Evolutionary conservation across 805 yeast species (phyloP), one percentile per base, ranked within the genome.

Genomic region (Wickerhamiella nectarea): DNA sequence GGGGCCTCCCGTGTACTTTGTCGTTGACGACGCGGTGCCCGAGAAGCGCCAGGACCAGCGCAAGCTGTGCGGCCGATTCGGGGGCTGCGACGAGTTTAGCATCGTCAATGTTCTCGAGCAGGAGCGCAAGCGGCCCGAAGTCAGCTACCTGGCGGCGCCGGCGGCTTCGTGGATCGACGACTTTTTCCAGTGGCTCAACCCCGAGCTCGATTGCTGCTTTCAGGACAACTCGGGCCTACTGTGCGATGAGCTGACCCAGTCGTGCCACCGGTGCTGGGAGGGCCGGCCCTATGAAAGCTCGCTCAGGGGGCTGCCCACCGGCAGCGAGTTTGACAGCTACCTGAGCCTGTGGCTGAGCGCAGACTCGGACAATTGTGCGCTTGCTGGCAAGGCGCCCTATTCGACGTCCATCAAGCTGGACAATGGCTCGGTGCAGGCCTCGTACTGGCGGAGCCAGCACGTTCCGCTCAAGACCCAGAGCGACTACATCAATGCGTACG

Each of bases 361-460:
- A 1, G 54, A 52, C 38, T 82, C 84, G 20, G 91, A 82, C 54
- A 84, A 89, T 2, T 89, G 98, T 60, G 95, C 97, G 1, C 64
- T 89, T 21, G 97, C 95, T 3, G 98, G 98, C 2, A 81, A 82
- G 55, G 96, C 96, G 0, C 94, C 96, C 0, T 89, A 89, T 57
- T 69, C 81, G 1, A 61, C 67, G 4, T 67, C 86, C 1, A 25
- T 44, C 11, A 24, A 40, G 3, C 28, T 25, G 10, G 10, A 29
- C 11, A 67, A 68, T 45, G 62, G 62, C 24, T 62, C 64, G 1
- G 59, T 59, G 1, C 48, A 52, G 2, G 54, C 54, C 14, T 45
- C 51, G 11, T 41, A 48, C 33, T 85, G 89, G 64, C 67, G 97
- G 51, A 75, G 89, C 1, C 71, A 82, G 6, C 97, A 91, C 58